Percentiles rank a stretch among this genome's conserved stretches.
Conservation (phyloP, 2,329 filamentous ascomycete species). For the Ascochyta pisi region DNA sequence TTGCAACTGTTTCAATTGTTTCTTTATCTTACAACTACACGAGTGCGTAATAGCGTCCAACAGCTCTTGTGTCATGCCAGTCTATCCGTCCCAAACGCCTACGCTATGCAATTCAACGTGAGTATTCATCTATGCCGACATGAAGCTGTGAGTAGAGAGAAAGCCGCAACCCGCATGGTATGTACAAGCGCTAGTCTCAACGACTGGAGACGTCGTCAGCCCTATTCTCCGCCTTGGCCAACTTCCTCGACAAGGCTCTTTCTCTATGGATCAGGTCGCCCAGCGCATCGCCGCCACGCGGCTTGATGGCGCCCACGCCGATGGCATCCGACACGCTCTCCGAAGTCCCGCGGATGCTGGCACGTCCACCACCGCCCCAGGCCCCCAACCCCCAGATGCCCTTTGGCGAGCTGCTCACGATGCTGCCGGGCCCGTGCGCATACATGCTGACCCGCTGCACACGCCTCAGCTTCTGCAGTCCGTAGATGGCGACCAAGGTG, state of each 20-base stretch:
- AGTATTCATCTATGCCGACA: background rate
- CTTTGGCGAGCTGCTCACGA: slow-evolving; percentile 22
- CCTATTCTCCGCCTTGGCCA: slow-evolving; percentile 38
- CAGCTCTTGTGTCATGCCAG: too few species aligned
- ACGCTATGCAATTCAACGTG: slow-evolving; percentile 29
- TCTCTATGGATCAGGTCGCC: slow-evolving; percentile 39
- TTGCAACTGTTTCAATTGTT: background rate
- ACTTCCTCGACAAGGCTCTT: slow-evolving; percentile 31
- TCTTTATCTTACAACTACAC: slow-evolving; percentile 2
- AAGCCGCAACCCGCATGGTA: slow-evolving; percentile 10
- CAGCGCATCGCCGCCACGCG: slow-evolving; percentile 25
- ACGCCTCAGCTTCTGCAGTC: slow-evolving; percentile 80
- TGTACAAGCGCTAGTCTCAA: slow-evolving; percentile 4
- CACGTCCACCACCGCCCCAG: slow-evolving; percentile 32
- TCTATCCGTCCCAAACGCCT: slow-evolving; percentile 19
- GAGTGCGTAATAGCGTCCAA: too few species aligned
- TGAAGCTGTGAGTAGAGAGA: slow-evolving; percentile 35
- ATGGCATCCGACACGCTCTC: slow-evolving; percentile 22
- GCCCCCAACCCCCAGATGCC: slow-evolving; percentile 37
- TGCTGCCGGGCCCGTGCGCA: slow-evolving; percentile 51
- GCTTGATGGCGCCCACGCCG: slow-evolving; percentile 28
- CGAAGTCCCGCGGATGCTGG: slow-evolving; percentile 16
- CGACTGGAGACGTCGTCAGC: slow-evolving; percentile 27
- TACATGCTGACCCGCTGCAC: slow-evolving; percentile 92
- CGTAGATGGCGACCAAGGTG: slow-evolving; percentile 80